Conservation (phyloP, 2,329 filamentous ascomycete species). For the Coleophoma eucalyptorum region DNA sequence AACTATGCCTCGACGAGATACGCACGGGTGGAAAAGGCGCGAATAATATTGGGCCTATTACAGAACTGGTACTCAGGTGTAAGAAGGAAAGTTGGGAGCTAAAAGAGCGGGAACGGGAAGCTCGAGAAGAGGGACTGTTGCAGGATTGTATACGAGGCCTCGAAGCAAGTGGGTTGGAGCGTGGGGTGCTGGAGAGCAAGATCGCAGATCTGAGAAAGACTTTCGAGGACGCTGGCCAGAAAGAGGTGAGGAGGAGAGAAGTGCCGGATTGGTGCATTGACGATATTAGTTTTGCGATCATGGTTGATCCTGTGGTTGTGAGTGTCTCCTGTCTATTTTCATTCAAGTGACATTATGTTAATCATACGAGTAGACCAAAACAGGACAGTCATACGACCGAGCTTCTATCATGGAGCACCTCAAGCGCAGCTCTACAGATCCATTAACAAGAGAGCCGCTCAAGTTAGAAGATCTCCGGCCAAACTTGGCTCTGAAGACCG, state of each 20-base stretch:
- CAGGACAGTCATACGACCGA: slow-evolving; percentile 87
- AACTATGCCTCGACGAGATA: slow-evolving; percentile 61
- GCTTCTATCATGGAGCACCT: slow-evolving; percentile 83
- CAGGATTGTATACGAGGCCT: slow-evolving; percentile 53
- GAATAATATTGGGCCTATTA: slow-evolving; percentile 68
- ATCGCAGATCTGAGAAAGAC: slow-evolving; percentile 38
- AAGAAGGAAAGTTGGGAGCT: slow-evolving; percentile 86
- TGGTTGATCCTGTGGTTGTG: slow-evolving; percentile 60
- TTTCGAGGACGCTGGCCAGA: slow-evolving; percentile 48
- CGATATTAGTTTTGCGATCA: slow-evolving; percentile 70
- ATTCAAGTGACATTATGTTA: background rate
- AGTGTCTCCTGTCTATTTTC: slow-evolving; percentile 8
- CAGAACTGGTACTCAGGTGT: slow-evolving; percentile 68
- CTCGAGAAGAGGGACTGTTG: slow-evolving; percentile 55
- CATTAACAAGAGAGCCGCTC: slow-evolving; percentile 76
- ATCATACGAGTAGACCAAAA: slow-evolving; percentile 57
- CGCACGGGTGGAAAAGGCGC: slow-evolving; percentile 71
- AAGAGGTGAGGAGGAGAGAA: slow-evolving; percentile 42
- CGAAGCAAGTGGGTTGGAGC: slow-evolving; percentile 34
- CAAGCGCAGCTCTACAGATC: slow-evolving; percentile 70
- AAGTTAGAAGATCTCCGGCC: slow-evolving; percentile 67
- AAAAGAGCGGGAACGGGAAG: slow-evolving; percentile 57
- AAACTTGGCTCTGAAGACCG: slow-evolving; percentile 77
- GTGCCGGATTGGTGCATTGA: slow-evolving; percentile 72
- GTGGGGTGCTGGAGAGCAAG: slow-evolving; percentile 43